Base-by-base conservation (phyloP, 176 grass and related monocot genomes). In the Triticum timopheevii region DNA sequence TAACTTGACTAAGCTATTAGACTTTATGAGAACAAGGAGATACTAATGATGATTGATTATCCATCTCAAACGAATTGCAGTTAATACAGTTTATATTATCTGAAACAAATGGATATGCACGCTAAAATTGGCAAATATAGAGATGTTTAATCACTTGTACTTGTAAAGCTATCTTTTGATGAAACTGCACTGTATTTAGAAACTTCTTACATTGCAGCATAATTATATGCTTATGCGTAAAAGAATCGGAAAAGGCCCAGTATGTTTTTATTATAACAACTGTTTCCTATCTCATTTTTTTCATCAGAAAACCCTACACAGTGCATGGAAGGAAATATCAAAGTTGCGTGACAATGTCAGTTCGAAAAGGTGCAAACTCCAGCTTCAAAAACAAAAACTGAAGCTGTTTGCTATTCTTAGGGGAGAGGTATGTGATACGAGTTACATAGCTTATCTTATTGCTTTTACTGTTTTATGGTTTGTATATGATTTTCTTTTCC, bases 221-320 rank as follows among this genome's bases (percentile, higher is more conserved):
- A 80, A 10, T 73, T 20, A 42, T 86, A 23, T 44, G 50, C 65
- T 61, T 33, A 16, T 54, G 11, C 7, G 11, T 27, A 79, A 30
- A 30, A 80, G 3, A 75, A 77, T 80, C 63, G 54, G 27, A 20
- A 34, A 73, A 30, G 17, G 1, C 6, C 35, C 0, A 54, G 28
- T 20, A 45, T 81, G 3, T 35, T 28, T 61, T 42, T 67, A 44
- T 83, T 61, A 10, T 45, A 83, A 69, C 76, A 63, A 45, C 61
- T 69, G 17, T 69, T 62, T 89, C 52, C 33, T 91, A 52, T 87
- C 50, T 73, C 16, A 22, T 22, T 40, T 40, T 23, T 87, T 85
- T 77, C 25, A 73, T 90, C 89, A 99, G 97, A 93, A 99, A 96
- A 94, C 74, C 79, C 69, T 97, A 50, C 90, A 94, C 81, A 94